Evolutionary conservation across 2,329 filamentous ascomycete genomes (phyloP), one percentile per base, ranked within the genome.

Genomic region (Alternaria arbusti): DNA sequence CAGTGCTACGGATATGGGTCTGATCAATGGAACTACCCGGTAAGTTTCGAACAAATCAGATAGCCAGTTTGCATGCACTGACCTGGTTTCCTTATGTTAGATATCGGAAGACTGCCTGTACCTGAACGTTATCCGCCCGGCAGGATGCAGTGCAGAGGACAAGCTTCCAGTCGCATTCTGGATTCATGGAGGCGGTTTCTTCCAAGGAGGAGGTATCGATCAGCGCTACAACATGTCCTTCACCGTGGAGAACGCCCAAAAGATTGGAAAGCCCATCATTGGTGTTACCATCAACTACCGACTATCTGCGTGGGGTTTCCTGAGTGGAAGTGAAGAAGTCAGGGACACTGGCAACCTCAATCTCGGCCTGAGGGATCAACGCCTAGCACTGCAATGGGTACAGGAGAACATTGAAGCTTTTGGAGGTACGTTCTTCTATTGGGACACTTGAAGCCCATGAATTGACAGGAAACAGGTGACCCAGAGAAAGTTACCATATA

Each of bases 251-350:
- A 72, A 85, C 15, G 83, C 83, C 0, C 75, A 78, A 1, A 80
- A 82, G 6, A 80, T 81, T n/a, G 82, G 80, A 0, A 78, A 81
- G 40, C 85, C 86, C 0, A 79, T 87, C 20, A 81, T 88, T 36
- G 78, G 68, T 1, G 78, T 82, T 4, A 79, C 60, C 59, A 75
- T 82, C 51, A 81, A 81, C 67, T 89, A 87, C 77, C 85, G 90
- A 12, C 81, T 92, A 43, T 71, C 70, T 59, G 69, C 73, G 17
- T 84, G 93, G 70, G 91, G 91, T 0, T 94, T 95, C 74, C 77
- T 92, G 23, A 84, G 86, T 25, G 74, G 75, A 44, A 74, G 71
- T 20, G 64, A 78, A 47, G 75, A 79, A 54, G 63, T 78, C 25
- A 56, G 66, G 8, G 63, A 75, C n/a, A 67, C 61, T 12, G 89